Conservation (phyloP, 2,329 filamentous ascomycete genomes). For the Macrophomina phaseolina region DNA sequence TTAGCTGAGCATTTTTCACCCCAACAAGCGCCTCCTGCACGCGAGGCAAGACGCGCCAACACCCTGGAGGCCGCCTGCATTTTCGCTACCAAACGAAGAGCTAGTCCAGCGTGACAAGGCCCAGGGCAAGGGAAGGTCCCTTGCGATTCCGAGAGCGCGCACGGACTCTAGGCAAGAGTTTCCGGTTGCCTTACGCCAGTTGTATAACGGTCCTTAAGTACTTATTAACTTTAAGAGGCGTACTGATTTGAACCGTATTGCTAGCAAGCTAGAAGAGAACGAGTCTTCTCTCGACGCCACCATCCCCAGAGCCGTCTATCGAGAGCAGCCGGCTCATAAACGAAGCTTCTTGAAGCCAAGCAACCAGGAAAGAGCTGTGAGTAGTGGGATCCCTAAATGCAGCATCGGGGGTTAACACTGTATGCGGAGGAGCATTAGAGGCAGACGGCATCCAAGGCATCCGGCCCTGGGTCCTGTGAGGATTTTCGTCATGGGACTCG, state of each 20-base stretch:
- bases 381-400: too few relatives aligned
- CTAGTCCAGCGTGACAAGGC: neutral
- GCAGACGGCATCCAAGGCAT: too few relatives aligned
- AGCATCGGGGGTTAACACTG: too few relatives aligned
- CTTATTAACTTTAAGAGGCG: neutral
- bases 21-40: neutral
- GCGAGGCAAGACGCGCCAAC: neutral
- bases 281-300: too few relatives aligned
- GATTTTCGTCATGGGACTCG: neutral
- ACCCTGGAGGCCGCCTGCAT: constrained; percentile 7
- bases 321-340: too few relatives aligned
- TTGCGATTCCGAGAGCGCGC: neutral
- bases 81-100: neutral
- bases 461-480: neutral
- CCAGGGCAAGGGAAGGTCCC: neutral
- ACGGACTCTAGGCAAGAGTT: neutral
- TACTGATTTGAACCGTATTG: neutral
- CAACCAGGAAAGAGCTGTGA: too few relatives aligned
- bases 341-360: too few relatives aligned
- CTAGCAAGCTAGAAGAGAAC: neutral
- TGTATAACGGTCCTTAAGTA: neutral
- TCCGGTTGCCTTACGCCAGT: constrained; percentile 5
- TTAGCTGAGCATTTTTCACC: neutral
- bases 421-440: too few relatives aligned
- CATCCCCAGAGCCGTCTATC: too few relatives aligned